These are phyloP conservation scores for Glycyrrhiza uralensis DNA, from an alignment of 306 rosid genomes.

Conservation along the genomic window DNA sequence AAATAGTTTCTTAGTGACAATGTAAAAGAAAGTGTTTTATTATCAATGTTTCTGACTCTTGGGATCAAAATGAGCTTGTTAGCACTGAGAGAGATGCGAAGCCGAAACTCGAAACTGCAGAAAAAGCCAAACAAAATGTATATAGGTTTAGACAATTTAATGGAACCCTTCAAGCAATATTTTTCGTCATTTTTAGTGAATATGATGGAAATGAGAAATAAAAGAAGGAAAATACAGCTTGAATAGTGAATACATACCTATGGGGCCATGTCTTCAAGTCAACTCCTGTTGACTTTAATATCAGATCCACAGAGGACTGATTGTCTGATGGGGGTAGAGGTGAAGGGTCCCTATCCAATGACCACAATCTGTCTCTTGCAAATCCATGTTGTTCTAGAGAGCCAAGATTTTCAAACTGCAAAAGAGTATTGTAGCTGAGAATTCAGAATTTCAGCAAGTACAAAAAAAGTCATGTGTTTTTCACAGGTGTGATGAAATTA, in stretches of 20 bases:
- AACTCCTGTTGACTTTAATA: constrained; percentile 56
- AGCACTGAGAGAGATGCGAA: constrained; percentile 52
- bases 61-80: constrained; percentile 64
- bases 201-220: too few species aligned
- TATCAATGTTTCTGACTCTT: constrained; percentile 62
- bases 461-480: neutral
- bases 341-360: constrained; percentile 62
- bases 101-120: constrained; percentile 68
- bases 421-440: too few species aligned
- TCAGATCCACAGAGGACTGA: constrained; percentile 69
- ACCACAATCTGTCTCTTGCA: constrained; percentile 64
- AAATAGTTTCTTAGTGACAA: constrained; percentile 62
- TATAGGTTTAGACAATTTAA: neutral
- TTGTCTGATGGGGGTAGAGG: constrained; percentile 57
- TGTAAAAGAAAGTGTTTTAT: constrained; percentile 53
- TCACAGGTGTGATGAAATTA: constrained; percentile 2
- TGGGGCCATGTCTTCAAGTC: constrained; percentile 62
- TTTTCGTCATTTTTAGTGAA: too few species aligned
- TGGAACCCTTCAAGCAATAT: neutral
- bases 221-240: too few species aligned
- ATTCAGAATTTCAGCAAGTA: too few species aligned
- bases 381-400: constrained; percentile 57
- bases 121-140: neutral
- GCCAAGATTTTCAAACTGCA: constrained; percentile 65
- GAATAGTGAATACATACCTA: constrained; percentile 35